Conservation (phyloP, 140 eudicot species). For the Anethum foeniculum region DNA sequence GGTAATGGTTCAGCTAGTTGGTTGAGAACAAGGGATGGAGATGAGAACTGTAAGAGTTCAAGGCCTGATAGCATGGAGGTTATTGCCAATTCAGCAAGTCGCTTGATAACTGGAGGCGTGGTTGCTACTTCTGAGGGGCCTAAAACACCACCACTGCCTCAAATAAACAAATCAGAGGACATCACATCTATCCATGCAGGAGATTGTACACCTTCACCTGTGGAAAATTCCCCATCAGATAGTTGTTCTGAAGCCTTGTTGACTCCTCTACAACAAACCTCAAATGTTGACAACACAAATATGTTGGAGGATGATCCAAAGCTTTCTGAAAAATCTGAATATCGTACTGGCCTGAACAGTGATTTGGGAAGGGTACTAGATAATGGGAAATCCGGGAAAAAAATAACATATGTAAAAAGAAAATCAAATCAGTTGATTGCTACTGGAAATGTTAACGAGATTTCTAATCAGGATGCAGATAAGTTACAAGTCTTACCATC, state of each 20-base stretch:
- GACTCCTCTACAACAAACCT: constrained; percentile 23
- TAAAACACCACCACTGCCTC: constrained; percentile 35
- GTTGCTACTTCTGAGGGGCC: constrained; percentile 42
- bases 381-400: constrained; percentile 41
- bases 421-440: constrained; percentile 85
- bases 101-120: constrained; percentile 22
- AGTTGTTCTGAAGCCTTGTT: constrained; percentile 17
- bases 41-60: constrained; percentile 11
- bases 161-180: constrained; percentile 22
- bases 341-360: constrained; percentile 28
- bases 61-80: constrained; percentile 15
- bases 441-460: constrained; percentile 36
- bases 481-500: constrained; percentile 35
- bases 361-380: constrained; percentile 27
- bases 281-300: constrained; percentile 17
- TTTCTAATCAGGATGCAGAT: constrained; percentile 31
- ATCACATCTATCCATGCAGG: constrained; percentile 15
- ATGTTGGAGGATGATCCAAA: constrained; percentile 17
- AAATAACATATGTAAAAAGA: constrained; percentile 57
- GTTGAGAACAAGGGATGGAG: constrained; percentile 13
- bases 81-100: constrained; percentile 13
- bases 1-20: constrained; percentile 12
- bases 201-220: constrained; percentile 31
- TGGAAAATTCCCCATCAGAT: constrained; percentile 23
- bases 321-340: constrained; percentile 23